Conservation (phyloP, 495 filamentous ascomycete species). For the Daldinia childiae region DNA sequence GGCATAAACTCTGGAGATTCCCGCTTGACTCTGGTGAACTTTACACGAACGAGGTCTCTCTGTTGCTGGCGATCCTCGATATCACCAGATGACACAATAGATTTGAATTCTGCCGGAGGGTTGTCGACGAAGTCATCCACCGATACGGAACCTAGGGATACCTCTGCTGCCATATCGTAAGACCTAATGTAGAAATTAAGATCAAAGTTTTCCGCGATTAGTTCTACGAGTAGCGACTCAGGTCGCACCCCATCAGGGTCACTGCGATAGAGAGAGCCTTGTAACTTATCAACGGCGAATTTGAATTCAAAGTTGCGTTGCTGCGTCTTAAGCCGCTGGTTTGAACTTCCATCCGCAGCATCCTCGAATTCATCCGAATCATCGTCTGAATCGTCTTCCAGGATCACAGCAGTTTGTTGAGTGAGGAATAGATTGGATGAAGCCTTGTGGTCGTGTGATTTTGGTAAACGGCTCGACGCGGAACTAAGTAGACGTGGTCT, state of each 20-base stretch:
- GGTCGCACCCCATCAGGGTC: constrained; percentile 79
- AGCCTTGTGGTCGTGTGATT: constrained; percentile 41
- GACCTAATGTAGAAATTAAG: constrained; percentile 87
- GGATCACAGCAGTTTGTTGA: constrained; percentile 77
- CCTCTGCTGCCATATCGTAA: constrained; percentile 91
- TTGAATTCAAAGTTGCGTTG: constrained; percentile 95
- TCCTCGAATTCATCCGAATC: constrained; percentile 70
- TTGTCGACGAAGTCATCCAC: constrained; percentile 95
- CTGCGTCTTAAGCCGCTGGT: constrained; percentile 73
- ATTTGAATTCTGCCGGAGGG: constrained; percentile 91
- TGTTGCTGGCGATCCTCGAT: constrained; percentile 69
- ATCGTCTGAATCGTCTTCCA: constrained; percentile 77
- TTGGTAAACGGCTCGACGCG: constrained; percentile 49
- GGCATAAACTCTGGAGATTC: constrained; percentile 93
- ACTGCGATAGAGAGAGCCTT: constrained; percentile 88
- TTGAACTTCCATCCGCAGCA: constrained; percentile 65
- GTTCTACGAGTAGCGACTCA: constrained; percentile 86
- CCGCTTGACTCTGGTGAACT: constrained; percentile 86
- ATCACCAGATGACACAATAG: constrained; percentile 90
- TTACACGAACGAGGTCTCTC: constrained; percentile 85
- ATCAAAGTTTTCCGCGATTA: constrained; percentile 89
- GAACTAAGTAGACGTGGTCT: constrained; percentile 62
- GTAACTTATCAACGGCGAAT: constrained; percentile 90
- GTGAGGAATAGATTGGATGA: constrained; percentile 58
- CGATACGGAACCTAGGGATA: constrained; percentile 84